Base-by-base conservation (phyloP, 2,329 filamentous ascomycete genomes). In the Alternaria rosae region DNA sequence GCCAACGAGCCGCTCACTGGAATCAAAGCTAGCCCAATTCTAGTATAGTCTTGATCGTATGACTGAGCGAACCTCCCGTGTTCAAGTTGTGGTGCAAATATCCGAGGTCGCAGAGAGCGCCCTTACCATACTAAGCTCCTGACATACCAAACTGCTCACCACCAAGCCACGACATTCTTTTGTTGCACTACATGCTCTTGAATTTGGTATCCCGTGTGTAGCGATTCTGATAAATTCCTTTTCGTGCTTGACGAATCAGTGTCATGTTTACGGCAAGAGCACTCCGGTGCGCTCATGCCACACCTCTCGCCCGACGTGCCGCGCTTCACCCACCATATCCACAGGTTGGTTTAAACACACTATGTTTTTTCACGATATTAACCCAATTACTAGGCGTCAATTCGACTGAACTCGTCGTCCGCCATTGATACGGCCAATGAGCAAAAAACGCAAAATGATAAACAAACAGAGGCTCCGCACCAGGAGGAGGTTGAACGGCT, bases 221-320 rank as follows among this genome's bases (percentile, higher is more conserved):
- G 20, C 9, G 20, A 25, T 15, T 25, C n/a, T 11, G 17, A 38
- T 35, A 9, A 0, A 23, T 32, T 5, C 35, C 1, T 6, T 51
- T n/a, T 3, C 11, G 17, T 13, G 9, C 20, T 6, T 5, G 30
- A 51, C 8, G 38, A 12, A 6, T 17, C 20, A 1, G 21, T n/a
- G 28, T 51, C 20, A 61, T 61, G 58, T 43, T 50, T 20, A 20
- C 45, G 30, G n/a, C 38, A 52, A 48, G 58, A 51, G 38, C 58
- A 21, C 45, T 61, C 5, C 45, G 45, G 30, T 52, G 38, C 21
- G 26, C 26, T 20, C 15, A 17, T 30, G 9, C 20, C 11, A 28
- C 54, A 25, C 4, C 35, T 20, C 6, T 56, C 10, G 32, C 20
- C 30, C 28, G 30, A 9, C 28, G 47, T 38, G n/a, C 47, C 15